Base-by-base conservation (phyloP, 352 stramenopile genomes). In the Globisporangium sylvaticum region DNA sequence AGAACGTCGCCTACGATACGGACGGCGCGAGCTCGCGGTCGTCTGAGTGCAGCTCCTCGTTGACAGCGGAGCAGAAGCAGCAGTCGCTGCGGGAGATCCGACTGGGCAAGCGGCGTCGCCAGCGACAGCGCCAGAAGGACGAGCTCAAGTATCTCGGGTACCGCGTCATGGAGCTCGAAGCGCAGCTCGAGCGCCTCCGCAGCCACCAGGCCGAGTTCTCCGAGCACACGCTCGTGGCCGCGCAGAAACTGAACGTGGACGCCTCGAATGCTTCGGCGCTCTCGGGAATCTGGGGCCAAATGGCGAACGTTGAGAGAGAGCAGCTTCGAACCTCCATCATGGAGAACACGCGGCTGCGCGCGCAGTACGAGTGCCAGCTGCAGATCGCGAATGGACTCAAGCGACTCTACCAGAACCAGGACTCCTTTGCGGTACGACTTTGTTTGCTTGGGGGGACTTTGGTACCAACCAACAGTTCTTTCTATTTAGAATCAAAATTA, bases 341-440 rank as follows among this genome's bases (percentile, higher is more conserved):
- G 32, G 66, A 82, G 48, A 82, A 80, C 68, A 69, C 72, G 68
- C 65, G 73, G 0, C 60, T 82, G 10, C 67, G 73, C 3, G 54
- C 53, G 1, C 66, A 80, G 64, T 71, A 67, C 32, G 73, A 82
- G 66, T 66, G 74, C 60, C 75, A 82, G 61, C 65, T 82, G 1
- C 73, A 68, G 31, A 66, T 77, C 6, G 67, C 76, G 4, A 77
- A 80, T 34, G 54, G 78, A 32, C 71, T 80, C 29, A 69, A 82
- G 58, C 64, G 64, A 14, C 70, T 70, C 20, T 80, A 79, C 52
- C 66, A 67, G 48, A 77, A 71, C 42, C 59, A 65, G 25, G 25
- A 44, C 4, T 42, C 46, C 14, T 61, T 61, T 18, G 44, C 42
- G 59, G 59, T 65, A n/a, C 20, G 42, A 54, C 1, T 4, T 7